phyloP scores from a whole-genome alignment of 2,329 filamentous ascomycete species.

The Fusarium nisikadoi region DNA sequence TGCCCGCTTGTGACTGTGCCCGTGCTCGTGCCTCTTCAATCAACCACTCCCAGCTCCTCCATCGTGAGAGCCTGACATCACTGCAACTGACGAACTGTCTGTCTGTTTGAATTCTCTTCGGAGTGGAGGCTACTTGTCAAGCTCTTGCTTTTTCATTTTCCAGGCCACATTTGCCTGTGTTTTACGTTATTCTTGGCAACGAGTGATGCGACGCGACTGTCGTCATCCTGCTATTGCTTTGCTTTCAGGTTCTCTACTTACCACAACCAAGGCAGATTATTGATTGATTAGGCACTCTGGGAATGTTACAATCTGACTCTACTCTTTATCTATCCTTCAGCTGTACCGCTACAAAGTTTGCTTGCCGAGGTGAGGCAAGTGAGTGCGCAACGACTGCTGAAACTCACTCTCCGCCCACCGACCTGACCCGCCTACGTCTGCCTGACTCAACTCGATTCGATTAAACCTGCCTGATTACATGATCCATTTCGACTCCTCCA shows the following conservation, averaged over 20 bases:
- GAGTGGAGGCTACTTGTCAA: conserved; percentile 1
- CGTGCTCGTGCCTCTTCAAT: conserved; percentile 1
- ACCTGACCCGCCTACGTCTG: conserved; percentile 35
- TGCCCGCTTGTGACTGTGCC: conserved; percentile 5
- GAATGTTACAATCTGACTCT: conserved; percentile 18
- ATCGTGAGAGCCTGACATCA: conserved; percentile 34
- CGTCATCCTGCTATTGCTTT: background rate
- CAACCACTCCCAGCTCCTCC: conserved; percentile 4
- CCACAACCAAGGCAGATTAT: conserved; percentile 10
- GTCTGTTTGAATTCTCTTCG: background rate
- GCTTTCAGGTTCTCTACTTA: background rate
- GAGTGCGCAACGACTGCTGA: conserved; percentile 11
- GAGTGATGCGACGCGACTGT: conserved; percentile 22
- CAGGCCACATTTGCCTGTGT: conserved; percentile 2
- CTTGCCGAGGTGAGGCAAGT: conserved; percentile 4
- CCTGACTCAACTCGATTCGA: conserved; percentile 26
- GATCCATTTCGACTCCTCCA: conserved; percentile 42
- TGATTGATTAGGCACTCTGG: conserved; percentile 26
- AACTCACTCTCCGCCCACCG: conserved; percentile 26
- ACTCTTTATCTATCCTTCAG: background rate
- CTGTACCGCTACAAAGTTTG: conserved; percentile 2
- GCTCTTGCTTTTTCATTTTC: background rate
- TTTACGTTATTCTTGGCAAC: background rate
- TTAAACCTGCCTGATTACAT: conserved; percentile 41
- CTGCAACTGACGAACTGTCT: conserved; percentile 11